Evolutionary conservation across 176 grass and related monocot species (phyloP).

Genomic region (Paspalum notatum): DNA sequence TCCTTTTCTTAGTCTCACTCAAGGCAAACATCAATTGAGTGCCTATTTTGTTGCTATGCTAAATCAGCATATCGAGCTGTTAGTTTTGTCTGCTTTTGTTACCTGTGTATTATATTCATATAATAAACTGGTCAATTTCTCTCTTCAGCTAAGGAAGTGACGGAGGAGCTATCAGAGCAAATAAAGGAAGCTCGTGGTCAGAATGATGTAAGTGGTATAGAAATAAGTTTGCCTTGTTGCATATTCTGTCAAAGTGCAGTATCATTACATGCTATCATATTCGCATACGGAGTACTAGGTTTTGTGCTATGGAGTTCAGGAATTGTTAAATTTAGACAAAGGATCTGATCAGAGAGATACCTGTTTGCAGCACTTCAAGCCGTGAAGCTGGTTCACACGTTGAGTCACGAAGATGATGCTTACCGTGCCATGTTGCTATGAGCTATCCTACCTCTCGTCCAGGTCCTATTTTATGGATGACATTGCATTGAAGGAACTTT

Average conservation of each 20-base stretch:
- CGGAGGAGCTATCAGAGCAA: constrained; percentile 46
- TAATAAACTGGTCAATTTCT: not conserved
- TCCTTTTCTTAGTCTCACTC: too few species aligned
- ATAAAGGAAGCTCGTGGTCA: constrained; percentile 41
- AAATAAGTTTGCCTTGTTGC: not conserved
- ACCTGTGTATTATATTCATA: not conserved
- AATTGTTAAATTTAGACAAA: too few species aligned
- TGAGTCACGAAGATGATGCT: not conserved
- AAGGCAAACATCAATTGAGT: not conserved
- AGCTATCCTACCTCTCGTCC: not conserved
- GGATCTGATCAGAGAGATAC: not conserved
- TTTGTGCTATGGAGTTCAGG: too few species aligned
- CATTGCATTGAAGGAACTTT: not conserved
- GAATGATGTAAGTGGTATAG: constrained; percentile 40
- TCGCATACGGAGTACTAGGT: not conserved
- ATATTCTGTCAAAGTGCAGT: not conserved
- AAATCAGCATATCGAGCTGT: not conserved
- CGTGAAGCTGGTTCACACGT: not conserved
- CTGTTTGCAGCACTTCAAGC: constrained; percentile 57
- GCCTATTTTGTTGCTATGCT: not conserved
- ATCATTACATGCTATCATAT: not conserved
- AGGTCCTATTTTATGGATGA: not conserved
- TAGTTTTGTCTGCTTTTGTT: not conserved
- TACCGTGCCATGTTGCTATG: not conserved
- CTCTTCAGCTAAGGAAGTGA: constrained; percentile 54